Evolutionary conservation across 1,284 basidiomycete genomes (phyloP).

Genomic region (Uromyces viciae-fabae): DNA sequence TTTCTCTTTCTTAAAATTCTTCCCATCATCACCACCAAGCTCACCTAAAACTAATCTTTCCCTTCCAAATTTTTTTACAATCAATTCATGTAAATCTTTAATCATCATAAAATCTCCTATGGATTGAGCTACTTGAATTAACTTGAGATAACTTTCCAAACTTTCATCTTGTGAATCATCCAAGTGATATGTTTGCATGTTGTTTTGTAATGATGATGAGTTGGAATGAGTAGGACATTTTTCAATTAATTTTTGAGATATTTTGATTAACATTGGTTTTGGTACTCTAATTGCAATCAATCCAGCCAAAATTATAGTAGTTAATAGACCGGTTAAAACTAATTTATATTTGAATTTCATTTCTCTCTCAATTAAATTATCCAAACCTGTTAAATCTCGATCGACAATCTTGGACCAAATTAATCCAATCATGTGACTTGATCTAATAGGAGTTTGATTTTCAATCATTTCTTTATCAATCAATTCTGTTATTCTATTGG

Average conservation of each 20-base stretch:
- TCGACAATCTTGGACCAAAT: slow-evolving; percentile 27
- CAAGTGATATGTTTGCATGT: not conserved
- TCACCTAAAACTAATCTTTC: not conserved
- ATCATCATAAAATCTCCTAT: slow-evolving; percentile 22
- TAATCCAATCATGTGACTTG: slow-evolving; percentile 30
- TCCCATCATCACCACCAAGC: too few relatives aligned
- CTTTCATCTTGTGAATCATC: not conserved
- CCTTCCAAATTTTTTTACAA: slow-evolving; percentile 9
- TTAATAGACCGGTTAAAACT: slow-evolving; percentile 27
- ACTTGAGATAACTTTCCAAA: slow-evolving; percentile 1
- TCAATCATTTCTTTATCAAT: slow-evolving; percentile 3
- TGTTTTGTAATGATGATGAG: not conserved
- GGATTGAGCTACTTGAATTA: slow-evolving; percentile 1
- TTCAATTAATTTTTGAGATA: slow-evolving; percentile 35
- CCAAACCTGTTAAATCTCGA: slow-evolving; percentile 13
- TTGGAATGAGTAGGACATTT: slow-evolving; percentile 30
- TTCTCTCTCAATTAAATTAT: slow-evolving; percentile 18
- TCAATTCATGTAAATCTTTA: slow-evolving; percentile 22
- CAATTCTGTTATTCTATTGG: not conserved
- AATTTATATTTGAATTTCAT: slow-evolving; percentile 31
- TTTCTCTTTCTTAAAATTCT: too few relatives aligned
- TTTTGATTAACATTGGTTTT: slow-evolving; percentile 27
- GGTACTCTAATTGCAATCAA: slow-evolving; percentile 22
- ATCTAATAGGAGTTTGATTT: not conserved
- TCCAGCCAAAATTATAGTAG: slow-evolving; percentile 16